These are phyloP conservation scores for Euphorbia lathyris DNA, from an alignment of 345 rosid species.

Conservation along the genomic window DNA sequence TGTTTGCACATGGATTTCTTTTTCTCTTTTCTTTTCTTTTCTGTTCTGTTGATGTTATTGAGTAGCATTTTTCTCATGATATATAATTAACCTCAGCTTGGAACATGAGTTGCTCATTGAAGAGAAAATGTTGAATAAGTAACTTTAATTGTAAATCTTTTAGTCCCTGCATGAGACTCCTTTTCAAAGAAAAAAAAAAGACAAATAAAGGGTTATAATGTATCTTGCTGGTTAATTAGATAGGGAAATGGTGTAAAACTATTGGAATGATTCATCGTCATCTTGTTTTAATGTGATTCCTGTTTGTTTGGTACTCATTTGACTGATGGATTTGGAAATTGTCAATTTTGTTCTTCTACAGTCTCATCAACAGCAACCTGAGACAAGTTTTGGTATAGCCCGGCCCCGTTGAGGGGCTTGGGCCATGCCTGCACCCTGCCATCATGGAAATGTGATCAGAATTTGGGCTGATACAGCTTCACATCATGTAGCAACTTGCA, in stretches of 20 bases:
- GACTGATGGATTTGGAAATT: not conserved
- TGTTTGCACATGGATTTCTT: no score
- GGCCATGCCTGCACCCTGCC: conserved; percentile 80
- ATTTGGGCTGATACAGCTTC: conserved; percentile 10
- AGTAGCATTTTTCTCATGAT: no score
- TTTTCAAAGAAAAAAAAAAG: no score
- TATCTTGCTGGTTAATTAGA: conserved; percentile 2
- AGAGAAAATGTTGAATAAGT: not conserved
- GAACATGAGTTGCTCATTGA: not conserved
- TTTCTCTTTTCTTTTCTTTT: no score
- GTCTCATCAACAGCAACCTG: conserved; percentile 68
- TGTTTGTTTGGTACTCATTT: not conserved
- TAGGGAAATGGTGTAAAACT: not conserved
- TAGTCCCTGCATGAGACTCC: not conserved
- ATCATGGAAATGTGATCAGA: conserved; percentile 20
- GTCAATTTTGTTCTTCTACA: conserved; percentile 23
- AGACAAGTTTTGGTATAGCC: conserved; percentile 77
- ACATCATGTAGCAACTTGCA: conserved; percentile 27
- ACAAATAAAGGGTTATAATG: not conserved
- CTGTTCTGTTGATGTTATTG: no score
- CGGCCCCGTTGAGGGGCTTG: conserved; percentile 96
- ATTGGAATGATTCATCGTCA: no score
- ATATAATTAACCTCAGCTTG: no score
- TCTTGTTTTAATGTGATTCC: not conserved
- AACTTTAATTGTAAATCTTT: not conserved